Conservation (phyloP, 2,329 filamentous ascomycete genomes). For the Metarhizium sp. region DNA sequence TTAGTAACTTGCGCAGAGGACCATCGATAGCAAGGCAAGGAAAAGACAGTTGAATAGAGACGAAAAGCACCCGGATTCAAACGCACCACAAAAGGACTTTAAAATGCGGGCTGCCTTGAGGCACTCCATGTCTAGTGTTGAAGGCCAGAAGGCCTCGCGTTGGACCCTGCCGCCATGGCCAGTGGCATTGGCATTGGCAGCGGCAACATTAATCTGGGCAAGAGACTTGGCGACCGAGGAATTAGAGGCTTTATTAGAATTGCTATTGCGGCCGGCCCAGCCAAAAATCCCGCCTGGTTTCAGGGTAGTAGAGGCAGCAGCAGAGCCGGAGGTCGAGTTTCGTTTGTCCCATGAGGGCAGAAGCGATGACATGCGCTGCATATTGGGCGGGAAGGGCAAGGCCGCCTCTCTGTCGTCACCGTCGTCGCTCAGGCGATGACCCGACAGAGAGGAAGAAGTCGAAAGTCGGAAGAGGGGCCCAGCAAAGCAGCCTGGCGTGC, state of each 20-base stretch:
- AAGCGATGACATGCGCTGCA: slow-evolving; percentile 35
- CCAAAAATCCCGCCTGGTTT: slow-evolving; percentile 28
- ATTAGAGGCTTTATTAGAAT: slow-evolving; percentile 8
- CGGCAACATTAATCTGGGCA: slow-evolving; percentile 24
- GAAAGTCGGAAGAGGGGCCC: slow-evolving; percentile 11
- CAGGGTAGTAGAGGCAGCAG: slow-evolving; percentile 8
- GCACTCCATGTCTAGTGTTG: slow-evolving; percentile 76
- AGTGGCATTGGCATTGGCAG: slow-evolving; percentile 19
- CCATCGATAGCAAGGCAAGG: neutral
- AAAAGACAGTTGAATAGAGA: neutral
- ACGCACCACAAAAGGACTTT: slow-evolving; percentile 75
- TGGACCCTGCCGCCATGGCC: slow-evolving; percentile 24
- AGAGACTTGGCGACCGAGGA: slow-evolving; percentile 12
- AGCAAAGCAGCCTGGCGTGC: slow-evolving; percentile 6
- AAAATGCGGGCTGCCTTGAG: slow-evolving; percentile 87
- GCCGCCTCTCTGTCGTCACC: slow-evolving; percentile 24
- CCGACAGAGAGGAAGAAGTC: slow-evolving; percentile 21
- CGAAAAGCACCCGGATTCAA: neutral
- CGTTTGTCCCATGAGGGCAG: slow-evolving; percentile 37
- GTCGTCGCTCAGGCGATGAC: slow-evolving; percentile 21
- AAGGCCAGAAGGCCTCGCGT: slow-evolving; percentile 73
- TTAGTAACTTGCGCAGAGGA: slow-evolving; percentile 2
- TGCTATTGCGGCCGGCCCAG: slow-evolving; percentile 39
- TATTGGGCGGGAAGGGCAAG: slow-evolving; percentile 17
- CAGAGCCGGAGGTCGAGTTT: slow-evolving; percentile 20